These are phyloP conservation scores for Mollisia scopiformis DNA, from an alignment of 2,329 filamentous ascomycete species.

Conservation along the genomic window DNA sequence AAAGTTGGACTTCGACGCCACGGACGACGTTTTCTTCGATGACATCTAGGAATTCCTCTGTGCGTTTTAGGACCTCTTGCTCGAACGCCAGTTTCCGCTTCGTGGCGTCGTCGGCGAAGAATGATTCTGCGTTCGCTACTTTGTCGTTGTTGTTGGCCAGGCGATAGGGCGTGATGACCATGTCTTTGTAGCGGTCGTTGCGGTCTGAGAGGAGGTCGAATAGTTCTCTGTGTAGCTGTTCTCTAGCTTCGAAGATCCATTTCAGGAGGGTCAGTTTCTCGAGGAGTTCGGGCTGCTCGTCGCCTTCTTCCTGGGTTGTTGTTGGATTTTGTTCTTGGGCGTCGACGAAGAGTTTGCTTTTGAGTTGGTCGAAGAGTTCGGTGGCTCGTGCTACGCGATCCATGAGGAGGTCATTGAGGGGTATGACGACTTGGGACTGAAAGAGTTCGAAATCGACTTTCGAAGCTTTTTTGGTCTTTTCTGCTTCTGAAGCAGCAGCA, in stretches of 20 bases:
- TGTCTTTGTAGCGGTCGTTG: conserved; percentile 82
- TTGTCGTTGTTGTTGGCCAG: conserved; percentile 78
- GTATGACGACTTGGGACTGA: conserved; percentile 80
- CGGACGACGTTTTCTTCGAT: conserved; percentile 84
- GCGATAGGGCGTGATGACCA: conserved; percentile 81
- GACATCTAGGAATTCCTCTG: conserved; percentile 75
- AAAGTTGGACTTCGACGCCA: conserved; percentile 89
- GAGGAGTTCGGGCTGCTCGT: conserved; percentile 89
- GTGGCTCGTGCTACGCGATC: conserved; percentile 75
- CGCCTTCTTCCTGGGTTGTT: conserved; percentile 89
- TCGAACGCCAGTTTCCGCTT: conserved; percentile 74
- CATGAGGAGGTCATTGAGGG: conserved; percentile 79
- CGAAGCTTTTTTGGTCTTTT: conserved; percentile 70
- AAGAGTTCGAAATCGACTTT: conserved; percentile 85
- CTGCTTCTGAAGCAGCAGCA: conserved; percentile 70
- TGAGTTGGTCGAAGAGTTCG: conserved; percentile 76
- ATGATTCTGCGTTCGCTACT: conserved; percentile 74
- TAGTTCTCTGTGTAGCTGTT: conserved; percentile 80
- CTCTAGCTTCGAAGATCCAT: conserved; percentile 96
- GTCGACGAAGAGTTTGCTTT: conserved; percentile 72
- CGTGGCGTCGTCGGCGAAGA: conserved; percentile 79
- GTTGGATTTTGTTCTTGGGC: conserved; percentile 69
- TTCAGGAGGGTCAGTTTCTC: conserved; percentile 95
- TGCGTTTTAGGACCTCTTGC: conserved; percentile 71
- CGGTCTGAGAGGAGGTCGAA: conserved; percentile 85